A percentile compares a stretch with the other conserved stretches of the same genome.
Evolutionary conservation across 164 flowering plant species (phyloP).

Genomic region (Protea cynaroides): DNA sequence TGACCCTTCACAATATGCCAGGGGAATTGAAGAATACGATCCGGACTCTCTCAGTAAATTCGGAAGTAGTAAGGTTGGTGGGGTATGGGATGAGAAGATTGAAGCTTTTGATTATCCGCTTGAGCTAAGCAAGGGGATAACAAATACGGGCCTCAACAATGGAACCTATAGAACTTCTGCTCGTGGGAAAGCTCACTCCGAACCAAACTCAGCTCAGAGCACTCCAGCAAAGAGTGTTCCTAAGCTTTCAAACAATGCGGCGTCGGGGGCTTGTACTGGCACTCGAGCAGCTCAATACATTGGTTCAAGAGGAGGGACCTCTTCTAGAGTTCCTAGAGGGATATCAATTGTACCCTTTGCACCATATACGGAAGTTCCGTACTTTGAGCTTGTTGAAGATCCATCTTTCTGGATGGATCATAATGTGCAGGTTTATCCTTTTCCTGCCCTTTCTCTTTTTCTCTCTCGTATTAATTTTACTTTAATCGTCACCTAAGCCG

Average conservation of each 20-base stretch:
- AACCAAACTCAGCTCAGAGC: conserved; percentile 49
- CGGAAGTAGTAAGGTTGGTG: conserved; percentile 7
- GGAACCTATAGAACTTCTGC: conserved; percentile 28
- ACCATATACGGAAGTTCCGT: conserved; percentile 28
- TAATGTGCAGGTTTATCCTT: conserved; percentile 70
- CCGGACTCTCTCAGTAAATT: conserved; percentile 20
- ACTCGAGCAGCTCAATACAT: conserved; percentile 21
- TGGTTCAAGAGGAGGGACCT: conserved; percentile 31
- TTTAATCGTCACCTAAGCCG: not conserved
- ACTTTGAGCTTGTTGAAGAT: conserved; percentile 65
- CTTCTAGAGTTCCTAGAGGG: conserved; percentile 32
- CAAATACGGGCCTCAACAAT: conserved; percentile 2
- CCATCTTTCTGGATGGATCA: conserved; percentile 75
- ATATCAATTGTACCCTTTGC: conserved; percentile 21
- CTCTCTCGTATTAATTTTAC: not conserved
- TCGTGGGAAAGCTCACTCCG: conserved; percentile 36
- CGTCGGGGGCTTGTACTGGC: conserved; percentile 18
- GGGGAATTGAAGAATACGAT: conserved; percentile 15
- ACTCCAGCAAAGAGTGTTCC: conserved; percentile 44
- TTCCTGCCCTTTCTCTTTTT: not conserved
- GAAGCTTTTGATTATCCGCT: conserved; percentile 8
- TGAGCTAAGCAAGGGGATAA: conserved; percentile 4
- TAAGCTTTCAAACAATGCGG: conserved; percentile 26
- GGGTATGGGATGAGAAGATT: conserved; percentile 13
- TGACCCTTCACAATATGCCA: conserved; percentile 45